phyloP scores from a whole-genome alignment of 2,329 filamentous ascomycete genomes.

The Tympanopsis confertula region DNA sequence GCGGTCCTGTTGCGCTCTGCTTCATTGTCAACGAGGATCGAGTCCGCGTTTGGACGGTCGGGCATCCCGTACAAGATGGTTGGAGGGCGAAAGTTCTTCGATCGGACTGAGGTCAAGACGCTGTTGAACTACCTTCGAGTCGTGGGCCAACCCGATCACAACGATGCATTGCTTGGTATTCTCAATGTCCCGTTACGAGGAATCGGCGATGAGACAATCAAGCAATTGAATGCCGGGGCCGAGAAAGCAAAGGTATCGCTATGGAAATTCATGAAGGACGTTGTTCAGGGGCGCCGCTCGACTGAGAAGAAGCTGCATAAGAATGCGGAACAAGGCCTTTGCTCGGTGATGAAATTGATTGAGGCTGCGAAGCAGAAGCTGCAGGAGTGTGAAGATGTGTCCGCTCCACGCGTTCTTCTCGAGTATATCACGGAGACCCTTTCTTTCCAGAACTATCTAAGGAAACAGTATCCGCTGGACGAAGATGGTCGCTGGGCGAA shows the following conservation, averaged over 20 bases:
- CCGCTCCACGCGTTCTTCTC: background rate
- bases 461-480: constrained; percentile 43
- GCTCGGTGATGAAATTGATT: background rate
- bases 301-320: background rate
- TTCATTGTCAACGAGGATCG: constrained; percentile 50
- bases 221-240: constrained; percentile 45
- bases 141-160: constrained; percentile 53
- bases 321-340: background rate
- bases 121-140: constrained; percentile 58
- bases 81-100: constrained; percentile 55
- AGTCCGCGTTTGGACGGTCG: constrained; percentile 50
- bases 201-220: constrained; percentile 52
- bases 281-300: background rate
- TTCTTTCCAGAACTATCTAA: constrained; percentile 45
- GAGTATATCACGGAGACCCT: constrained; percentile 27
- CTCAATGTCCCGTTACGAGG: constrained; percentile 54
- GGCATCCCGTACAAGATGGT: constrained; percentile 64
- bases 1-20: constrained; percentile 56
- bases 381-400: background rate
- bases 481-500: constrained; percentile 54
- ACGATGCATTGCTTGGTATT: constrained; percentile 52
- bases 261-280: constrained; percentile 43
- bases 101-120: constrained; percentile 55
- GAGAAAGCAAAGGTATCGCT: constrained; percentile 39
- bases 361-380: background rate